Base-by-base conservation (phyloP, 495 filamentous ascomycete genomes). In the Daldinia caldariorum region DNA sequence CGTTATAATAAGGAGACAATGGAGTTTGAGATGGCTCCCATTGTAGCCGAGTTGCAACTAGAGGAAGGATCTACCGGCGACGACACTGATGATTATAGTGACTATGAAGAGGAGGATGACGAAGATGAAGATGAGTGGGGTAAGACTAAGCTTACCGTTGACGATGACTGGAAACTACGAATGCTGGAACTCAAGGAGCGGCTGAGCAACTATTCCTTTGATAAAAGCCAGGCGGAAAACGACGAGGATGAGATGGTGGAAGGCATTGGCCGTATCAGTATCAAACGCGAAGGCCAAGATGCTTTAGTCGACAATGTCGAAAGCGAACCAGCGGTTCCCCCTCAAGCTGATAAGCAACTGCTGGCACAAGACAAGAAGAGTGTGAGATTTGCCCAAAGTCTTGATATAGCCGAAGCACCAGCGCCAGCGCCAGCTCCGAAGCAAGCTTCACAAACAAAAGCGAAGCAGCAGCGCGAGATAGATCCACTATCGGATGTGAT, bases 1-100 rank as follows among this genome's bases (percentile, higher is more conserved):
- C 83, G 91, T 65, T 98, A 97, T 72, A 89, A 89, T 51, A 87
- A 95, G 77, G 78, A 88, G 49, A 74, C 73, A 1, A 77, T 77
- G 75, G 59, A 69, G 57, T 82, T 79, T 22, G 94, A 97, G 70
- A 89, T 99, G 59, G 92, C 92, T 1, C 86, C 92, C 26, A 91
- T 99, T 2, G 94, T 99, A 6, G 94, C 94, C n/a, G 93, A 97
- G 80, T 83, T 99, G 35, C 87, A 95, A 61, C 75, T 99, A 12
- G 92, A 97, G 51, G 91, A 94, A 35, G 87, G 85, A 29, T 86
- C 81, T 50, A 80, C 83, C n/a, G 82, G 78, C 37, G 81, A 84
- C n/a, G 85, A 84, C 47, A 76, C 77, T 29, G 80, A 77, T 29
- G 84, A 88, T 14, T 78, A 88, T 20, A 84, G 88, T 9, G 86